Evolutionary conservation across 768 basidiomycete species (phyloP).

Genomic region (Calocera viscosa): DNA sequence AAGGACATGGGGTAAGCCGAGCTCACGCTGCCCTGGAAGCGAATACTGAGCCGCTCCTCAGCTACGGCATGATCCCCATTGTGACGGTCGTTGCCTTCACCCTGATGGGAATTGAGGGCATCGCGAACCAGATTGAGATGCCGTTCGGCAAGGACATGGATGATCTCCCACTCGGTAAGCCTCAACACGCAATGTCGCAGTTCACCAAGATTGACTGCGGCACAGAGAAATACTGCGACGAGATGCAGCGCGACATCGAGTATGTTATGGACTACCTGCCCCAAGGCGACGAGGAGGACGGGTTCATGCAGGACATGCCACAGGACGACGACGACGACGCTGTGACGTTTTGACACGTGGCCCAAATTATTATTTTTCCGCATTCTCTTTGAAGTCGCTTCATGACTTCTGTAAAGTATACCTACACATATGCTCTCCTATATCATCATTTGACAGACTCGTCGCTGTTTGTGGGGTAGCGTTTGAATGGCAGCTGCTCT

Average conservation of each 20-base stretch:
- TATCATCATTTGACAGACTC: too few species aligned
- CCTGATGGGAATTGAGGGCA: slow-evolving; percentile 90
- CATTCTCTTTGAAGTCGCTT: too few species aligned
- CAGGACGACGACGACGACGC: slow-evolving; percentile 1
- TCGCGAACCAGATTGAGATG: slow-evolving; percentile 89
- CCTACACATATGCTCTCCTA: too few species aligned
- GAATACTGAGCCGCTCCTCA: background rate
- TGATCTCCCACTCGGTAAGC: slow-evolving; percentile 63
- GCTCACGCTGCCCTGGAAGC: background rate
- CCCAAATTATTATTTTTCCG: too few species aligned
- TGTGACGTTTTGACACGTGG: background rate
- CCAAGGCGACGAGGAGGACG: slow-evolving; percentile 34
- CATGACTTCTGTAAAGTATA: too few species aligned
- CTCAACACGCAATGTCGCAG: background rate
- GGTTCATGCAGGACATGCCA: background rate
- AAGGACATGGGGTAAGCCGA: slow-evolving; percentile 43
- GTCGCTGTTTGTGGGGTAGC: too few species aligned
- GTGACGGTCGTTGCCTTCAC: slow-evolving; percentile 56
- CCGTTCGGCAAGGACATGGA: slow-evolving; percentile 69
- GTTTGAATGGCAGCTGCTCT: too few species aligned
- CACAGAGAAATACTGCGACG: slow-evolving; percentile 69
- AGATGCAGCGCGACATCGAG: slow-evolving; percentile 76
- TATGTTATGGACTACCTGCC: slow-evolving; percentile 27
- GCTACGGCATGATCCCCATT: slow-evolving; percentile 50
- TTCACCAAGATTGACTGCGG: slow-evolving; percentile 5